phyloP scores from a whole-genome alignment of 495 filamentous ascomycete species.

The Aspergillus sclerotiicarbonarius region DNA sequence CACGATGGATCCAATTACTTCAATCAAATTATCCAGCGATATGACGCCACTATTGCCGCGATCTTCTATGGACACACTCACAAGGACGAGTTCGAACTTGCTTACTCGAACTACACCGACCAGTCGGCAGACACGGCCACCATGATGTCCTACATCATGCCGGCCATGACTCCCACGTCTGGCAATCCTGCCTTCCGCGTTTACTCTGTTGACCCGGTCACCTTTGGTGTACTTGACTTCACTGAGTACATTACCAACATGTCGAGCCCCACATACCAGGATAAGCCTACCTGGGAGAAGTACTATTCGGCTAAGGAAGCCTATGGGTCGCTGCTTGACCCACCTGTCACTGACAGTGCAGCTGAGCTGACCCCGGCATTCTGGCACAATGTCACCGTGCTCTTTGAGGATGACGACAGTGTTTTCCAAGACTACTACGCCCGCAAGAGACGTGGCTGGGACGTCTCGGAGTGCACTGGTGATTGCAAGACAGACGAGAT shows the following conservation, averaged over 20 bases:
- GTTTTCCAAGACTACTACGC: constrained; percentile 40
- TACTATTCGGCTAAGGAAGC: constrained; percentile 4
- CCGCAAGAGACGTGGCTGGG: constrained; percentile 35
- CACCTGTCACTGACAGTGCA: constrained; percentile 30
- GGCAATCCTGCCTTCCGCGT: constrained; percentile 55
- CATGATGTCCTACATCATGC: constrained; percentile 47
- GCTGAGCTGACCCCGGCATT: constrained; percentile 54
- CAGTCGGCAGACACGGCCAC: constrained; percentile 40
- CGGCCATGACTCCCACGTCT: constrained; percentile 54
- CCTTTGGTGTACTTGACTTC: constrained; percentile 53
- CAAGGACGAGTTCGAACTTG: constrained; percentile 53
- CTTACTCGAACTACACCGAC: constrained; percentile 49
- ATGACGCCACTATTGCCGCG: constrained; percentile 54
- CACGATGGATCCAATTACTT: constrained; percentile 49
- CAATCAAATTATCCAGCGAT: constrained; percentile 57
- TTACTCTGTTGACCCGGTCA: constrained; percentile 54
- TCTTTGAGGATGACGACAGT: constrained; percentile 33
- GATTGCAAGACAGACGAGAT: constrained; percentile 38
- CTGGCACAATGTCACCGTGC: constrained; percentile 57
- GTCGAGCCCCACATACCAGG: constrained; percentile 15
- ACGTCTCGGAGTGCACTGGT: constrained; percentile 30
- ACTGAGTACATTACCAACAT: constrained; percentile 54
- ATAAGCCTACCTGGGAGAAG: constrained; percentile 1
- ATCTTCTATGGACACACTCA: constrained; percentile 59
- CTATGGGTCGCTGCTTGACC: constrained; percentile 29